phyloP scores from a whole-genome alignment of 1,284 basidiomycete genomes.

The Afroboletus lepidellus region DNA sequence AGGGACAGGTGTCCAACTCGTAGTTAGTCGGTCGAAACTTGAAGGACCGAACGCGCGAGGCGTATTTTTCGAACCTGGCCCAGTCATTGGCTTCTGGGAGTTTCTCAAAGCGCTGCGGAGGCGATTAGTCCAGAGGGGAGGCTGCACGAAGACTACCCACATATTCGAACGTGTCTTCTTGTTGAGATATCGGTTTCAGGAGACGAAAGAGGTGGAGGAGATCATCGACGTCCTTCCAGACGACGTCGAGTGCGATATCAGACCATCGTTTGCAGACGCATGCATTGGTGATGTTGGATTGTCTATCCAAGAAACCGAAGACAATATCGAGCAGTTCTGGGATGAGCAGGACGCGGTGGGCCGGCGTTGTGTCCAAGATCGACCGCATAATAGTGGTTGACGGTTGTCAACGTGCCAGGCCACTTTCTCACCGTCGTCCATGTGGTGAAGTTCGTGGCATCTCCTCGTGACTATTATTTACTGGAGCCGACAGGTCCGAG shows the following conservation, averaged over 20 bases:
- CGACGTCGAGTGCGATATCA: slow-evolving; percentile 46
- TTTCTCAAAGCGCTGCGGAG: slow-evolving; percentile 40
- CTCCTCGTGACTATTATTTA: too few relatives aligned
- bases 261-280: slow-evolving; percentile 54
- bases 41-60: slow-evolving; percentile 49
- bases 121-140: not conserved
- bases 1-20: slow-evolving; percentile 10
- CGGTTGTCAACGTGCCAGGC: not conserved
- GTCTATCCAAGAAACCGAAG: slow-evolving; percentile 40
- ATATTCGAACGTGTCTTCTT: slow-evolving; percentile 15
- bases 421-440: not conserved
- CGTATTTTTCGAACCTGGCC: slow-evolving; percentile 54
- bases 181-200: slow-evolving; percentile 39
- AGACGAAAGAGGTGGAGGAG: slow-evolving; percentile 45
- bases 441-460: too few relatives aligned
- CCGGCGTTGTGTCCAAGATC: not conserved
- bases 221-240: slow-evolving; percentile 52
- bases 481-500: too few relatives aligned
- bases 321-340: slow-evolving; percentile 54
- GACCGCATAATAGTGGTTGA: not conserved
- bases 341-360: slow-evolving; percentile 35
- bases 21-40: slow-evolving; percentile 20
- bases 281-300: slow-evolving; percentile 42
- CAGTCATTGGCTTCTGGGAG: slow-evolving; percentile 52
- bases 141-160: slow-evolving; percentile 15